phyloP scores from a whole-genome alignment of 345 rosid genomes.

The Citropsis articulata region DNA sequence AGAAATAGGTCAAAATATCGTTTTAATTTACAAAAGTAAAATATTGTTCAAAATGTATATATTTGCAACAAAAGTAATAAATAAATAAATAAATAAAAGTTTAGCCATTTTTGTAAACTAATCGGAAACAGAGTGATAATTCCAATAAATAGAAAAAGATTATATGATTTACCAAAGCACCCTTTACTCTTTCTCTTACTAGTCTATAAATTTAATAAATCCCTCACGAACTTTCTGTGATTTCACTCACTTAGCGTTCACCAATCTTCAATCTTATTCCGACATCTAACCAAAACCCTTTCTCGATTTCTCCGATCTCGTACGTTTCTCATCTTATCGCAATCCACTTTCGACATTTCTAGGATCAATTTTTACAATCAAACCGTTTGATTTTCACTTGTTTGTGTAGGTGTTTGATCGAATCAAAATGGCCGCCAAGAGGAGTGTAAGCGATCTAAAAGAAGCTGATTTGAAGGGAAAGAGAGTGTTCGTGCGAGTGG shows the following conservation, averaged over 20 bases:
- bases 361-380: background rate
- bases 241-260: background rate
- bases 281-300: background rate
- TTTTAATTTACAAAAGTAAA: too few relatives aligned
- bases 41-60: too few relatives aligned
- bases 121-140: too few relatives aligned
- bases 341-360: background rate
- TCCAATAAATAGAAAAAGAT: background rate
- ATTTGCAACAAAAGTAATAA: background rate
- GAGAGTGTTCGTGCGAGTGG: slow-evolving; percentile 59
- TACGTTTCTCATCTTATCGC: background rate
- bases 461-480: slow-evolving; percentile 67
- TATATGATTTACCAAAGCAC: background rate
- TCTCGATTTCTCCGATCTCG: background rate
- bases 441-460: slow-evolving; percentile 45
- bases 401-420: background rate
- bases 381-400: background rate
- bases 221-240: too few relatives aligned
- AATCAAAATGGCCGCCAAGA: slow-evolving; percentile 43
- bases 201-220: background rate
- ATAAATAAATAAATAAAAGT: too few relatives aligned
- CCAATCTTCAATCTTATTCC: background rate
- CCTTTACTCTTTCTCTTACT: background rate
- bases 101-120: too few relatives aligned
- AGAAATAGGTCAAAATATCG: background rate